These are phyloP conservation scores for Cnidoscolus chayamansa DNA, from an alignment of 441 rosid species.

Conservation along the genomic window DNA sequence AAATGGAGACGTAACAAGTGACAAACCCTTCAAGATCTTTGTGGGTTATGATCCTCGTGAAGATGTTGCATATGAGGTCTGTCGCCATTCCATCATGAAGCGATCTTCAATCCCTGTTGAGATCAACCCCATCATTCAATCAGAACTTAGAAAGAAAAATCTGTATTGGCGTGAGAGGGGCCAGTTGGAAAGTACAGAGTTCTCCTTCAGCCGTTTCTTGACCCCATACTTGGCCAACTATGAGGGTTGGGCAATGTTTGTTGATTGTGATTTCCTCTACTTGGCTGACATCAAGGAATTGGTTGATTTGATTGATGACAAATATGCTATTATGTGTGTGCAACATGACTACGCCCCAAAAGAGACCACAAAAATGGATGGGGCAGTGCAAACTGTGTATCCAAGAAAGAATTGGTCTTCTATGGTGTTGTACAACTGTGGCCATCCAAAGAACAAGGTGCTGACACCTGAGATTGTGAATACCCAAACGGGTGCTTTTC, in stretches of 20 bases:
- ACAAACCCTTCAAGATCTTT: conserved; percentile 65
- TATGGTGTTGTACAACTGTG: conserved; percentile 91
- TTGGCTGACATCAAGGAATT: conserved; percentile 72
- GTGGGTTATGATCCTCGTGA: conserved; percentile 90
- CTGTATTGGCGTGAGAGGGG: conserved; percentile 81
- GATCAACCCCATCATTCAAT: conserved; percentile 69
- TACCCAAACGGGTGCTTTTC: conserved; percentile 62
- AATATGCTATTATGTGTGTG: conserved; percentile 90
- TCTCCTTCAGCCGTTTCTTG: conserved; percentile 82
- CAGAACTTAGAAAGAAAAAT: conserved; percentile 64
- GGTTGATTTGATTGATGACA: conserved; percentile 71
- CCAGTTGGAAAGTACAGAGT: conserved; percentile 90
- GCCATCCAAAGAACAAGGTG: conserved; percentile 80
- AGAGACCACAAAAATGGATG: conserved; percentile 96
- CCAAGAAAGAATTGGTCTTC: conserved; percentile 99
- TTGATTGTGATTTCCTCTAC: conserved; percentile 92
- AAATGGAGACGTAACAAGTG: conserved; percentile 26
- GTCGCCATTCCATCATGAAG: conserved; percentile 63
- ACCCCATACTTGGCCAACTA: conserved; percentile 73
- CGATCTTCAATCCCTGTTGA: conserved; percentile 78
- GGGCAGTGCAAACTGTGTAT: conserved; percentile 88
- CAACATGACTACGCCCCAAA: conserved; percentile 90
- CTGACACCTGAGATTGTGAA: conserved; percentile 62
- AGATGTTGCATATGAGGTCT: conserved; percentile 81
- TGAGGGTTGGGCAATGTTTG: conserved; percentile 96